Evolutionary conservation across 441 rosid genomes (phyloP).

Genomic region (Arabidopsis lyrata): DNA sequence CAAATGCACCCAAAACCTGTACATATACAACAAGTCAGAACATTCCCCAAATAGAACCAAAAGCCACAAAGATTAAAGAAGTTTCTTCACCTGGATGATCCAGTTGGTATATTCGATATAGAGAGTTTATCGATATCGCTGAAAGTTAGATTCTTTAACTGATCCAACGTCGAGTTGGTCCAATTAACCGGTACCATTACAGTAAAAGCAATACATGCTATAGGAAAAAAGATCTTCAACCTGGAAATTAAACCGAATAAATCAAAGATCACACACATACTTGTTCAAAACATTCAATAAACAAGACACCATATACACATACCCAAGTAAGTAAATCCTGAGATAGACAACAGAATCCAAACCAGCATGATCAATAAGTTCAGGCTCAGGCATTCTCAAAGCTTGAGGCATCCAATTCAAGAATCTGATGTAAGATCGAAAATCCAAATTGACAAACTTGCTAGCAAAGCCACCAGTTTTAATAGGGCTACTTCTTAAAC

Average conservation of each 20-base stretch:
- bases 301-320: background rate
- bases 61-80: background rate
- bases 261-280: background rate
- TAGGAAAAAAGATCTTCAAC: constrained; percentile 89
- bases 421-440: constrained; percentile 68
- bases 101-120: constrained; percentile 77
- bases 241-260: constrained; percentile 49
- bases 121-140: constrained; percentile 90
- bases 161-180: constrained; percentile 70
- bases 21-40: constrained; percentile 30
- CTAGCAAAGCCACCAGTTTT: constrained; percentile 61
- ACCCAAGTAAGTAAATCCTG: constrained; percentile 86
- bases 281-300: background rate
- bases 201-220: constrained; percentile 76
- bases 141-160: constrained; percentile 55
- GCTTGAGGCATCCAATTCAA: constrained; percentile 97
- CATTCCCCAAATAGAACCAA: constrained; percentile 8
- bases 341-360: constrained; percentile 91
- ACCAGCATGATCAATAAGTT: constrained; percentile 94
- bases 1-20: constrained; percentile 87
- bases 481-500: constrained; percentile 76
- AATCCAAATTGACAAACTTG: constrained; percentile 87
- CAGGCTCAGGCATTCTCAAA: constrained; percentile 92
- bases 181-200: constrained; percentile 86
- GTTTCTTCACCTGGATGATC: constrained; percentile 63